Evolutionary conservation across 2,329 filamentous ascomycete genomes (phyloP), one percentile per base, ranked within the genome.

Genomic region (Mariannaea elegans): DNA sequence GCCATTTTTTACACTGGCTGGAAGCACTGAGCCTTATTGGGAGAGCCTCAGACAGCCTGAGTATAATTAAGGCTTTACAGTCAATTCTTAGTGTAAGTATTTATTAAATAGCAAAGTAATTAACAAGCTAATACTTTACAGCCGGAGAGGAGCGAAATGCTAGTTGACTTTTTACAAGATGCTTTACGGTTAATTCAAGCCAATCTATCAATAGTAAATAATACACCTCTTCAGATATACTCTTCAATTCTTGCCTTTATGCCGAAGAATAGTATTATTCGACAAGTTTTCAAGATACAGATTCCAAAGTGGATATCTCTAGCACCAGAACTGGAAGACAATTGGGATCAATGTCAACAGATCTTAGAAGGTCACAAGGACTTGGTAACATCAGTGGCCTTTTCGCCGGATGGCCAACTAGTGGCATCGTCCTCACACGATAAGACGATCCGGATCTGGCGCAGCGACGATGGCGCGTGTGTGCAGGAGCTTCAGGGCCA

Each of bases 211-310:
- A 32, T 18, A n/a, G 31, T 52, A 7, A 23, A 52, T 32, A 21
- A 29, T 4, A 13, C 47, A 12, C 47, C 55, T 9, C 55, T 52
- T 24, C 48, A 58, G 34, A n/a, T 58, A 5, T 58, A 58, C 24
- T 58, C 41, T 13, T 46, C 55, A 12, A 23, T 31, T 16, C 2
- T 54, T 16, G 51, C 41, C 13, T 54, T 54, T 23, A 16, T 23
- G 7, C 39, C 51, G 27, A 34, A 36, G 27, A 46, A 45, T 16
- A 54, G 41, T 54, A 8, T n/a, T 9, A 24, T 54, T 4, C 16
- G 38, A 38, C 39, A 46, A 36, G 9, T 32, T 9, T 54, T 46
- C n/a, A 9, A 36, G 18, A 34, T 4, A 8, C 31, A 27, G 12
- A 13, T 54, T 3, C 51, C 29, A 13, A 6, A 16, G 12, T 54